Evolutionary conservation across 2,329 filamentous ascomycete species (phyloP), one percentile per base, ranked within the genome.

Genomic region (Colletotrichum karsti): DNA sequence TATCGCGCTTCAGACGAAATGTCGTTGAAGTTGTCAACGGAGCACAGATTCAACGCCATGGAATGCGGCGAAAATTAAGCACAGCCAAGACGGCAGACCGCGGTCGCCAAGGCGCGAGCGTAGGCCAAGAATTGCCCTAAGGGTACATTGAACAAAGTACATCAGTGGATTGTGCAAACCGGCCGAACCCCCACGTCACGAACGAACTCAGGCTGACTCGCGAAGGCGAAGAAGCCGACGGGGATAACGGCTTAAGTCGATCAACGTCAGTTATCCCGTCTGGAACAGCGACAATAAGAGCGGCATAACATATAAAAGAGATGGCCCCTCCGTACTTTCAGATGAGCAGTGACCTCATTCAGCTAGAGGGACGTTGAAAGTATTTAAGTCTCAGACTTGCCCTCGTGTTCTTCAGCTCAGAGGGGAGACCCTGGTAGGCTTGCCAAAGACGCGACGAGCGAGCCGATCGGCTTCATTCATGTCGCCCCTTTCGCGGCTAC

Each of bases 41-140:
- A 54, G 46, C 63, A 65, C 46, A 46, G 46, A 28, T n/a, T 22
- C n/a, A 20, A 46, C 18, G 64, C 64, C 64, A 67, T 67, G 64
- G 42, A 64, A 54, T 67, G 64, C 60, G 64, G 64, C 64, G 64
- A 64, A 64, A 67, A 67, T 20, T 28, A 67, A 67, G 64, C 64
- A 67, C 37, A 41, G 64, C 64, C 64, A 67, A 67, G 64, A 26
- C 64, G 64, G 64, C 60, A 67, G 64, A 41, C 22, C 18, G 51
- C 58, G 50, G 37, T 63, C 57, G 63, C 64, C 64, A 67, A 67
- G 64, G 39, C 53, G 35, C 64, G 35, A 58, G 53, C 39, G 42
- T 51, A 50, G 39, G 64, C 60, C 64, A 64, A 67, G 64, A 58
- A 12, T 13, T 22, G 44, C 13, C 44, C 60, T 33, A 41, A 46